Percentiles rank a stretch among this genome's conserved stretches.
Conservation (phyloP, 1,284 basidiomycete genomes). For the Schizopora paradoxa region DNA sequence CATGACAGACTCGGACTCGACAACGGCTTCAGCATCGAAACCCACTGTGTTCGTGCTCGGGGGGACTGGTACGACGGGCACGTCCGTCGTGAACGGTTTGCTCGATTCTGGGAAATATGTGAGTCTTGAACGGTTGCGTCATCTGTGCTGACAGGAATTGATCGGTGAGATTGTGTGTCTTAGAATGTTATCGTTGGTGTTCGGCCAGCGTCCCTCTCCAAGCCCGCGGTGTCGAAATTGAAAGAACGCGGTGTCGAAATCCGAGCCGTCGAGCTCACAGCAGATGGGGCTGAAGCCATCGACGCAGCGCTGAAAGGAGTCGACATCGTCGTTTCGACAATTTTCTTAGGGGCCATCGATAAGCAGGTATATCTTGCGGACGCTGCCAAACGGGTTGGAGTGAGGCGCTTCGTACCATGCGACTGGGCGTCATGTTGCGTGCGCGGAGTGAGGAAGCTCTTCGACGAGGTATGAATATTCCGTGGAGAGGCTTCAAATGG, state of each 20-base stretch:
- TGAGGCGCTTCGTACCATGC: background rate
- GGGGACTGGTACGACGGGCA: background rate
- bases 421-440: background rate
- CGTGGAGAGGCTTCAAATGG: background rate
- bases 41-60: conserved; percentile 1
- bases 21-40: too few species aligned
- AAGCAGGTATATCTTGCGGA: background rate
- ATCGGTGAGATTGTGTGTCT: too few species aligned
- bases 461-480: background rate
- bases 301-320: background rate
- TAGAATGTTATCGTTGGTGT: background rate
- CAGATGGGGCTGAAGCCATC: background rate
- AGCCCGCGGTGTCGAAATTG: background rate
- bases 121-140: background rate
- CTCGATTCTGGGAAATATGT: background rate
- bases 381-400: background rate
- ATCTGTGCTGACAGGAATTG: background rate
- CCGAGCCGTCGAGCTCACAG: background rate
- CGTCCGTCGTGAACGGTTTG: background rate
- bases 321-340: background rate
- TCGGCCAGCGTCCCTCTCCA: background rate
- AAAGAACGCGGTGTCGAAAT: background rate
- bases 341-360: background rate
- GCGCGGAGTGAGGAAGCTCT: background rate
- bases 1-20: too few species aligned